Evolutionary conservation across 2,329 filamentous ascomycete species (phyloP).

Genomic region (Calonectria henricotiae): DNA sequence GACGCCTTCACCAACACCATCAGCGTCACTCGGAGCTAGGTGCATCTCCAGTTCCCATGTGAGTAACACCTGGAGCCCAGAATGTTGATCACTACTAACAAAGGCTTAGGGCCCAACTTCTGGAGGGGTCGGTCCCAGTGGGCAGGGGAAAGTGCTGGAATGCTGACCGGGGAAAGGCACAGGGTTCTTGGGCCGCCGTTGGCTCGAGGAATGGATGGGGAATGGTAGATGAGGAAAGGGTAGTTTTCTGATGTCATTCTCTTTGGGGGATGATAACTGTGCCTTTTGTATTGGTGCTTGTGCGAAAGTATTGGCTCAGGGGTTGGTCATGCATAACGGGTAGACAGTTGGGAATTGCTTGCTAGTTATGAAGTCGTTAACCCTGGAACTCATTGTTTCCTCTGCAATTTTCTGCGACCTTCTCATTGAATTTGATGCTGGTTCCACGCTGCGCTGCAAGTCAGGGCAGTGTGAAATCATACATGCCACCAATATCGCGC

Average conservation of each 20-base stretch:
- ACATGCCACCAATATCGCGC: background rate
- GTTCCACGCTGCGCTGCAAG: background rate
- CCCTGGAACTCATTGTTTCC: background rate
- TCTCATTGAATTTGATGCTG: background rate
- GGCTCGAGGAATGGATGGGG: background rate
- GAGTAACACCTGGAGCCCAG: background rate
- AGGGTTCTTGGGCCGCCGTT: background rate
- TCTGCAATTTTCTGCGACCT: background rate
- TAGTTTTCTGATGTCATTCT: background rate
- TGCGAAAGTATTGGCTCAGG: background rate
- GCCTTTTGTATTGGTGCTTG: background rate
- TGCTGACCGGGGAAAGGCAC: background rate
- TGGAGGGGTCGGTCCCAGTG: background rate
- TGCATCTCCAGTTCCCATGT: background rate
- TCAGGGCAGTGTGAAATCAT: background rate
- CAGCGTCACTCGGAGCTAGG: background rate
- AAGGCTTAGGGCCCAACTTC: background rate
- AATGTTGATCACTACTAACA: background rate
- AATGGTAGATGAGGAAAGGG: background rate
- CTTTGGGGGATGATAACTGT: background rate
- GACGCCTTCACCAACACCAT: background rate
- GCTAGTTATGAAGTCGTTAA: background rate
- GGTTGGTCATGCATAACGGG: background rate
- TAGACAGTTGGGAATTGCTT: background rate
- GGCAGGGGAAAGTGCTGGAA: background rate